These are phyloP conservation scores for Cyclotella baltica DNA, from an alignment of 108 stramenopile genomes.

Conservation along the genomic window DNA sequence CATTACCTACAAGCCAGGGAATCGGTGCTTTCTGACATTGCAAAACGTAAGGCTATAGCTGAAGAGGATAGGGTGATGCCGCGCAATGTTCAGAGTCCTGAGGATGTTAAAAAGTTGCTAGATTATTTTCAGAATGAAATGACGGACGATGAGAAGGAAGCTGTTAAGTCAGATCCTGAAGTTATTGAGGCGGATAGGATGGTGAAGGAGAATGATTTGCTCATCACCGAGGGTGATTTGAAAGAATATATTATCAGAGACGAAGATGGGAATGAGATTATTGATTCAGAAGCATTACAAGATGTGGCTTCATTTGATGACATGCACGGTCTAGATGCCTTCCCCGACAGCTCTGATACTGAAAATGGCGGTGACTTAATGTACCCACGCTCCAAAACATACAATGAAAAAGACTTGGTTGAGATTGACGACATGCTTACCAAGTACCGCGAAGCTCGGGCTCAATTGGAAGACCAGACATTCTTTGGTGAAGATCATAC, in stretches of 20 bases:
- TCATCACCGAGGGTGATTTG: constrained; percentile 59
- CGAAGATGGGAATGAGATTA: constrained; percentile 32
- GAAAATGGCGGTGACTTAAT: constrained; percentile 50
- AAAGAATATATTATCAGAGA: constrained; percentile 58
- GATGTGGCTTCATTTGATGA: constrained; percentile 39
- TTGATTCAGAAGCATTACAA: constrained; percentile 30
- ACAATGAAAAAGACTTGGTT: constrained; percentile 69
- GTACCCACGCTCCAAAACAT: constrained; percentile 45
- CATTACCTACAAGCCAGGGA: constrained; percentile 35
- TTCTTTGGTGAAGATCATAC: constrained; percentile 69
- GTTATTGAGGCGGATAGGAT: constrained; percentile 36
- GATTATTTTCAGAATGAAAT: constrained; percentile 39
- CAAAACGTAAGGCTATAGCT: constrained; percentile 29
- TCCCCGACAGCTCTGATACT: constrained; percentile 39
- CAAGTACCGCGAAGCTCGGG: constrained; percentile 59
- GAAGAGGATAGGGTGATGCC: constrained; percentile 34
- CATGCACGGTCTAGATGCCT: constrained; percentile 68
- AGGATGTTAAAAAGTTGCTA: constrained; percentile 24
- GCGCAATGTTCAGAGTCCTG: constrained; percentile 18
- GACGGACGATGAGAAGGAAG: constrained; percentile 43
- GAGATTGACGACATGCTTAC: constrained; percentile 54
- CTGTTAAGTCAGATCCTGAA: constrained; percentile 30
- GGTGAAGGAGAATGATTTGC: constrained; percentile 26
- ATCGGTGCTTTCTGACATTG: constrained; percentile 35
- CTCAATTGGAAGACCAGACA: constrained; percentile 57